A percentile compares a stretch with the other conserved stretches of the same genome.
Evolutionary conservation across 441 rosid species (phyloP).

Genomic region (Pelargonium cotyledonis): DNA sequence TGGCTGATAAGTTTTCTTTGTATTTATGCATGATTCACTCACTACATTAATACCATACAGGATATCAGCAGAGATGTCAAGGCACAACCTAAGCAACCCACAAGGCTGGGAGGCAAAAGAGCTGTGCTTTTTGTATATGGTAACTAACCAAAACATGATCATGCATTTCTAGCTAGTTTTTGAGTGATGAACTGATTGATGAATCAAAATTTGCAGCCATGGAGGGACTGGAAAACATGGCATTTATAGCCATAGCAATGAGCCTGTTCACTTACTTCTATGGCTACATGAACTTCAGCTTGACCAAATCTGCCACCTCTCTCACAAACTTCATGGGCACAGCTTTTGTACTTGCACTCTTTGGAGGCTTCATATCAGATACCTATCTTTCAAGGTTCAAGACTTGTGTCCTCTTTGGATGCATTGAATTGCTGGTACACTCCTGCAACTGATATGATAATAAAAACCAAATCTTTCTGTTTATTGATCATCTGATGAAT

Average conservation of each 20-base stretch:
- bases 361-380: constrained; percentile 62
- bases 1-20: too few species aligned
- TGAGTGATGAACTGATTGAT: not conserved
- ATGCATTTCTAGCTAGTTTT: not conserved
- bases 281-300: constrained; percentile 59
- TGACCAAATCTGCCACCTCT: constrained; percentile 51
- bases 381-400: constrained; percentile 55
- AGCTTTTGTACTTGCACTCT: constrained; percentile 43
- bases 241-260: constrained; percentile 37
- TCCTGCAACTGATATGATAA: too few species aligned
- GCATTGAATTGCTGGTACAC: constrained; percentile 46
- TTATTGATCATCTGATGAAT: too few species aligned
- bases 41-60: constrained; percentile 17
- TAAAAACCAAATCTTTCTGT: too few species aligned
- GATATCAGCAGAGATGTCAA: constrained; percentile 24
- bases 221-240: constrained; percentile 58
- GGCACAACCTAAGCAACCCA: constrained; percentile 14
- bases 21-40: not conserved
- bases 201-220: constrained; percentile 26
- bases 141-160: constrained; percentile 10
- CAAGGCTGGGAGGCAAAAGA: constrained; percentile 33
- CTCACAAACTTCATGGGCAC: constrained; percentile 60
- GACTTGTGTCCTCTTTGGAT: constrained; percentile 45
- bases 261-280: constrained; percentile 51
- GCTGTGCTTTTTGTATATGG: constrained; percentile 50